phyloP scores from a whole-genome alignment of 2,329 filamentous ascomycete genomes.

The Chaetomiaceae sp. region DNA sequence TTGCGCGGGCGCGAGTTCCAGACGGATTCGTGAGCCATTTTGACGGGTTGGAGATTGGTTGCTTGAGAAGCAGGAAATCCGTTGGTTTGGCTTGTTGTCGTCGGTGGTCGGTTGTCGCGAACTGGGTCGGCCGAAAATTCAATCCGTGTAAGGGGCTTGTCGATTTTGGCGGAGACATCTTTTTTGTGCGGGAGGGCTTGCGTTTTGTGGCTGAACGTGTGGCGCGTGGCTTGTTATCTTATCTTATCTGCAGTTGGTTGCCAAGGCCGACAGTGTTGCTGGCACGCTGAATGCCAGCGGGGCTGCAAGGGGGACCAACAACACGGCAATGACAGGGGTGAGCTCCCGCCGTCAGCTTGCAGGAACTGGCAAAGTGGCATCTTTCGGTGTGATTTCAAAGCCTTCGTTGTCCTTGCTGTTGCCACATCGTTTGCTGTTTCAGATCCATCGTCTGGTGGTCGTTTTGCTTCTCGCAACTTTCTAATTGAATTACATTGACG shows the following conservation, averaged over 20 bases:
- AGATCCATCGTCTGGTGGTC: constrained; percentile 1
- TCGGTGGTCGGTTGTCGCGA: constrained; percentile 15
- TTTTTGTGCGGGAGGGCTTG: constrained; percentile 25
- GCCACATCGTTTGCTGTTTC: constrained; percentile 14
- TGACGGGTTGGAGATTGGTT: constrained; percentile 35
- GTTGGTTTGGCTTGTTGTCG: constrained; percentile 18
- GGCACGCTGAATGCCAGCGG: not conserved
- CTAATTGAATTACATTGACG: constrained; percentile 1
- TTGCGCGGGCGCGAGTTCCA: constrained; percentile 98
- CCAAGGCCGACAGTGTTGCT: not conserved
- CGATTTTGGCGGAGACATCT: constrained; percentile 21
- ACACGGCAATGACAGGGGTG: constrained; percentile 6
- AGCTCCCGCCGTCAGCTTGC: constrained; percentile 10
- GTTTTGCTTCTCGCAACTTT: not conserved
- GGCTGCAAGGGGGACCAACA: not conserved
- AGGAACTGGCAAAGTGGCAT: constrained; percentile 35
- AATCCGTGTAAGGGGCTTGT: constrained; percentile 14
- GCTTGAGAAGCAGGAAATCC: constrained; percentile 15
- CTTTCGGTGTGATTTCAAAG: constrained; percentile 34
- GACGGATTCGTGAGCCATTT: constrained; percentile 81
- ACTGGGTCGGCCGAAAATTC: constrained; percentile 24
- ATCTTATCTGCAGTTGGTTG: not conserved
- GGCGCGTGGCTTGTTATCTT: constrained; percentile 12
- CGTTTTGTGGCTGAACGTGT: constrained; percentile 17
- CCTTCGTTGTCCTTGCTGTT: constrained; percentile 24